Conservation (phyloP, 108 stramenopile species). For the Skeletonema marinoi region DNA sequence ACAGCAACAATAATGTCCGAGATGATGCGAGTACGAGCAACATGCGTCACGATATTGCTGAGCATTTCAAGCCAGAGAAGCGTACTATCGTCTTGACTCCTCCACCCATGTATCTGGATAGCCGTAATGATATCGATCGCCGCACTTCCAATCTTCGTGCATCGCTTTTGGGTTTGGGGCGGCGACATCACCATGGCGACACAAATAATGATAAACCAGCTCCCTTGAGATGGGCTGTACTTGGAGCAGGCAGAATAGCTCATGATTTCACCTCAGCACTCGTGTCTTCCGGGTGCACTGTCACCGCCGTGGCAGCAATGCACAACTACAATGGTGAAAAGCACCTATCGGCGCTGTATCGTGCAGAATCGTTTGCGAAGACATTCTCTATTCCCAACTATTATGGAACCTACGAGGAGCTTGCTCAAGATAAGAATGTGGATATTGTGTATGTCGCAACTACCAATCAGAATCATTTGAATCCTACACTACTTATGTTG, state of each 20-base stretch:
- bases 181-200: background rate
- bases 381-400: constrained; percentile 21
- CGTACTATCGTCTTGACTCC: background rate
- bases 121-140: background rate
- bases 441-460: constrained; percentile 49
- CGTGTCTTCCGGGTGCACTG: constrained; percentile 27
- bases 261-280: constrained; percentile 55
- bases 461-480: constrained; percentile 57
- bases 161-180: background rate
- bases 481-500: constrained; percentile 58
- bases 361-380: constrained; percentile 20
- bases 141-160: background rate
- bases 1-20: background rate
- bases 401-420: constrained; percentile 67
- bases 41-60: constrained; percentile 1
- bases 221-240: constrained; percentile 72
- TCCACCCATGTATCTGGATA: constrained; percentile 17
- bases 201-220: background rate
- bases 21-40: background rate
- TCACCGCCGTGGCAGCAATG: constrained; percentile 29
- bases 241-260: constrained; percentile 73
- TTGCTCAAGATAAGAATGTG: constrained; percentile 64
- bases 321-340: background rate
- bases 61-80: constrained; percentile 5
- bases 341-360: constrained; percentile 1